Evolutionary conservation across 371 early-diverging fungal species (phyloP).

Genomic region (Mucor indicus): DNA sequence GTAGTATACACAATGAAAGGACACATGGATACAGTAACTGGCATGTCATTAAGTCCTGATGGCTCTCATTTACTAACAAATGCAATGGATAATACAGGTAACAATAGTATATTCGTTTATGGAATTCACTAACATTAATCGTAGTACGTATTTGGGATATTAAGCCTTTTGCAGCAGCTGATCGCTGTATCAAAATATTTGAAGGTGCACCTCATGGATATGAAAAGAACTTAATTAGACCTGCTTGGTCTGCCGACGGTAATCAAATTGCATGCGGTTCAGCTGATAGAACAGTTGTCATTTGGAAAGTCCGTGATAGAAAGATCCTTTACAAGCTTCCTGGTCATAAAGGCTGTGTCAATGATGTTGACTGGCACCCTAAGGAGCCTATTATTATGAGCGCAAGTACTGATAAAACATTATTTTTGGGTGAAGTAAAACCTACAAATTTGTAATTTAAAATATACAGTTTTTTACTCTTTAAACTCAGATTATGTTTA

Average conservation of each 20-base stretch:
- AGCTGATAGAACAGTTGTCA: slow-evolving; percentile 90
- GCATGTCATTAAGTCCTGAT: slow-evolving; percentile 80
- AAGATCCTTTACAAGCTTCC: slow-evolving; percentile 91
- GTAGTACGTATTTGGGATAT: slow-evolving; percentile 92
- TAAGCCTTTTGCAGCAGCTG: slow-evolving; percentile 78
- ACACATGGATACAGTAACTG: slow-evolving; percentile 90
- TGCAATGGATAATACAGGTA: slow-evolving; percentile 90
- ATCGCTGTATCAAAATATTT: slow-evolving; percentile 64
- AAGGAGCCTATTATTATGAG: slow-evolving; percentile 85
- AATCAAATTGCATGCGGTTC: slow-evolving; percentile 87
- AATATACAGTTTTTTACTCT: no score
- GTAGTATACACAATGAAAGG: slow-evolving; percentile 71
- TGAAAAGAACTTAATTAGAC: slow-evolving; percentile 88
- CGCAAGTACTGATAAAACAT: slow-evolving; percentile 80
- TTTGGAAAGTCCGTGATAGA: slow-evolving; percentile 91
- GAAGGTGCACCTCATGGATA: slow-evolving; percentile 94
- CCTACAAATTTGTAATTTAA: slow-evolving; percentile 30
- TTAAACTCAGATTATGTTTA: background rate
- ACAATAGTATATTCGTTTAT: background rate
- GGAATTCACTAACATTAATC: no score
- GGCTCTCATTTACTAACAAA: slow-evolving; percentile 81
- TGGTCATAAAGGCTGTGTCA: slow-evolving; percentile 96
- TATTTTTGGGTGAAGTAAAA: slow-evolving; percentile 86
- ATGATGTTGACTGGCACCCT: slow-evolving; percentile 96
- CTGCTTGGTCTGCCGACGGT: slow-evolving; percentile 90